Base-by-base conservation (phyloP, 106 monocot genomes). In the Narthecium ossifragum region DNA sequence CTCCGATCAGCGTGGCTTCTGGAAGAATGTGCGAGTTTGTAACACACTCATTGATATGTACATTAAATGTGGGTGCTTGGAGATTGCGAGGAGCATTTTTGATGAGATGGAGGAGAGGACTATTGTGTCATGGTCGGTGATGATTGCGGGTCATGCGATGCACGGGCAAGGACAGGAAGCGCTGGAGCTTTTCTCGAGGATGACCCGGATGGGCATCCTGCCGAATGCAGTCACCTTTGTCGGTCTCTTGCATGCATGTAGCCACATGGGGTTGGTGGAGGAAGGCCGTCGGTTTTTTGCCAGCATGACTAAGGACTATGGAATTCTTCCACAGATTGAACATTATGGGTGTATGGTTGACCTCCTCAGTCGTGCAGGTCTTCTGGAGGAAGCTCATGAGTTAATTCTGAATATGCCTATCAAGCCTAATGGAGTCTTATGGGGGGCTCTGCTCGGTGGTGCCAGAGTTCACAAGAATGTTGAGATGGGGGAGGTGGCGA, bases 291-390 rank as follows among this genome's bases (percentile, higher is more conserved):
- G 37, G 48, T 66, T 78, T 32, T 89, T 84, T 26, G 26, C 51
- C 1, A 57, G 38, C 71, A 80, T 84, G 80, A 32, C 13, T 0
- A 34, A 32, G 33, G 83, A 83, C 23, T 75, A 78, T 36, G 60
- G 66, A 24, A 52, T 89, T 41, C 32, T 29, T 10, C 84, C 78
- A 0, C 71, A 74, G 55, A 81, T 89, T 3, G 89, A 89, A 66
- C 89, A 89, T 31, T 89, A 80, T 34, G 84, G 89, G 24, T 85
- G 80, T 59, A 76, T 82, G 81, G 90, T 90, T 1, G 90, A 90
- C 49, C 81, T 90, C 32, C 63, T 85, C 10, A 73, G 85, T 57
- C 78, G 81, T 17, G 80, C 81, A 1, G 90, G 90, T 3, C 59
- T 54, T 2, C 58, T 90, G 1, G 45, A 78, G 1, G 85, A 90